Base-by-base conservation (phyloP, 208 protist genomes). In the Trypanosoma caninum region DNA sequence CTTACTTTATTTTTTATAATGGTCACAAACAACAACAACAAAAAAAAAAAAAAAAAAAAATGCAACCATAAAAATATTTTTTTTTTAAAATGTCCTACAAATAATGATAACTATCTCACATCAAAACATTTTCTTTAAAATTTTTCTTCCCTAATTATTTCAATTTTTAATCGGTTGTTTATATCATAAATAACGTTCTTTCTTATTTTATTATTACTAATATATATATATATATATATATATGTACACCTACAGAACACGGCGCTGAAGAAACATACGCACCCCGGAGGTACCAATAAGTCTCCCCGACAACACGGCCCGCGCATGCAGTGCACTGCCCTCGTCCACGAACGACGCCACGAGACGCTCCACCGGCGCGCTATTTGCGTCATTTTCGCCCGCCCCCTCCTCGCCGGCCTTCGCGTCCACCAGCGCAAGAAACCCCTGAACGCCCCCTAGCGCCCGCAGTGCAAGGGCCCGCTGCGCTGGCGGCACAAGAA, bases 281-380 rank as follows among this genome's bases (percentile, higher is more conserved):
- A 82, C 77, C 3, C 88, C 88, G 9, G 84, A 87, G 2, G 63
- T 80, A 27, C 80, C 88, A 16, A 94, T 71, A 6, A 91, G 50
- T 22, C 84, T 79, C 2, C 88, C 88, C 0, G 88, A 94, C 18
- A 94, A 54, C 59, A 94, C 69, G 0, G 88, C 84, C 0, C 88
- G 79, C 20, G 88, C 84, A 63, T 94, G 80, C 25, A 92, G 67
- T 8, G 84, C 84, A 53, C 80, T 82, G 2, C 84, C 88, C 59
- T 94, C 88, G 57, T 94, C 81, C 41, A 77, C 82, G 65, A 94
- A 94, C 4, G 82, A 85, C 5, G 72, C 84, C 9, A 94, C 52
- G 9, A 71, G 28, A 6, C 11, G 25, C 5, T 56, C 35, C 38
- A 55, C 64, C 47, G 41, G 11, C 13, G n/a, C 5, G n/a, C 2